Percentiles rank a stretch among this genome's conserved stretches.
phyloP scores from a whole-genome alignment of 352 stramenopile genomes.

The Thalassiosira pacifica region DNA sequence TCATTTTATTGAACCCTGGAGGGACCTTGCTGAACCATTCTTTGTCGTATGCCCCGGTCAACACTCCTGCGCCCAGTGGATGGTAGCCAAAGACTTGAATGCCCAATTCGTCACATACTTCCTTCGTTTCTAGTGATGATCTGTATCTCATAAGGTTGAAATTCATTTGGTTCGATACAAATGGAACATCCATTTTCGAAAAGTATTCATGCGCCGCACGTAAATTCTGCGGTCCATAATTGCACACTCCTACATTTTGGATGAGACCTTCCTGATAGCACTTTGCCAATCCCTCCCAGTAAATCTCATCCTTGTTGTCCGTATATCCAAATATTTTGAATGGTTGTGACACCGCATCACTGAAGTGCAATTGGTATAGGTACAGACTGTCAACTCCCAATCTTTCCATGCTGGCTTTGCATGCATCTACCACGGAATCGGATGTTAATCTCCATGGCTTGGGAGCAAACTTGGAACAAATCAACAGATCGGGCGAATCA shows the following conservation, averaged over 20 bases:
- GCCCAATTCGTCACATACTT: constrained; percentile 33
- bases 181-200: constrained; percentile 12
- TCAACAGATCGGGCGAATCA: constrained; percentile 2
- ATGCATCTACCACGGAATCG: constrained; percentile 21
- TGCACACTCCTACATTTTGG: constrained; percentile 14
- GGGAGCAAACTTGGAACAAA: constrained; percentile 31
- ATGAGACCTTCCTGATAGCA: constrained; percentile 25
- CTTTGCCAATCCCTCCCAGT: constrained; percentile 20
- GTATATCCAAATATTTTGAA: constrained; percentile 13
- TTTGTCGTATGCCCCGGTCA: constrained; percentile 20
- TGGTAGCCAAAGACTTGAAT: constrained; percentile 24
- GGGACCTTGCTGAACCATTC: constrained; percentile 18
- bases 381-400: constrained; percentile 16
- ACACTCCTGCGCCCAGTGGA: constrained; percentile 16
- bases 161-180: constrained; percentile 33
- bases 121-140: constrained; percentile 11
- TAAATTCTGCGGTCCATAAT: constrained; percentile 16
- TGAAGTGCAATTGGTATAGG: constrained; percentile 22
- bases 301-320: constrained; percentile 23
- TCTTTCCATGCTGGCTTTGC: constrained; percentile 4
- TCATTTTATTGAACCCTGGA: not conserved
- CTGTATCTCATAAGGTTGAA: constrained; percentile 29
- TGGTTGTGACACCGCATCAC: constrained; percentile 2
- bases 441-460: constrained; percentile 17
- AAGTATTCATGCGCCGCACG: not conserved